Conservation (phyloP, 208 protist species). For the Crithidia fasciculata region DNA sequence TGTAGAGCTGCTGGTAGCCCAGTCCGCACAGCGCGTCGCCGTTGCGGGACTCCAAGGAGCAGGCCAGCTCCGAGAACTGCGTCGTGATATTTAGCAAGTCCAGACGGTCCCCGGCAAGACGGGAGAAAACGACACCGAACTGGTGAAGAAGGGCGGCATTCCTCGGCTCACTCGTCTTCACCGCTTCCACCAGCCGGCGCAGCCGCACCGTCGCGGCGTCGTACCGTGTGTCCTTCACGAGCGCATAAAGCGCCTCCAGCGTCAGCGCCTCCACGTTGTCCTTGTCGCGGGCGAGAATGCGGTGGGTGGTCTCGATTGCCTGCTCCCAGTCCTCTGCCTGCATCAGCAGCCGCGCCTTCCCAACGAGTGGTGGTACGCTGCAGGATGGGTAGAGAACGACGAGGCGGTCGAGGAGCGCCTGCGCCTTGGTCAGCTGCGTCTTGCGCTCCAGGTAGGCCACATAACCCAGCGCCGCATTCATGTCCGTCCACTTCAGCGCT, state of each 20-base stretch:
- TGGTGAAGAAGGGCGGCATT: slow-evolving; percentile 80
- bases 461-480: slow-evolving; percentile 85
- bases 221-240: slow-evolving; percentile 80
- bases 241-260: slow-evolving; percentile 72
- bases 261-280: slow-evolving; percentile 82
- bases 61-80: slow-evolving; percentile 74
- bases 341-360: slow-evolving; percentile 89
- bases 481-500: slow-evolving; percentile 45
- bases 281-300: slow-evolving; percentile 80
- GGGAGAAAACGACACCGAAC: slow-evolving; percentile 75
- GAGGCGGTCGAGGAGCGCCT: slow-evolving; percentile 84
- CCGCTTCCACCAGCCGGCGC: slow-evolving; percentile 56
- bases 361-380: slow-evolving; percentile 64
- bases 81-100: slow-evolving; percentile 70
- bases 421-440: slow-evolving; percentile 74
- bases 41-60: slow-evolving; percentile 52
- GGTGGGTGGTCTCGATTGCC: slow-evolving; percentile 79
- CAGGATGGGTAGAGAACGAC: slow-evolving; percentile 75
- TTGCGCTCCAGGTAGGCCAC: slow-evolving; percentile 88
- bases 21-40: slow-evolving; percentile 87
- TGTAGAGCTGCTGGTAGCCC: slow-evolving; percentile 77
- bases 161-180: slow-evolving; percentile 75
- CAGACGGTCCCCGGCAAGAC: slow-evolving; percentile 46
- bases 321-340: slow-evolving; percentile 94
- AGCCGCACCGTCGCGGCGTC: slow-evolving; percentile 67